Percentiles rank a stretch among this genome's conserved stretches.
phyloP scores from a whole-genome alignment of 208 protist genomes.

The Leptomonas seymouri region DNA sequence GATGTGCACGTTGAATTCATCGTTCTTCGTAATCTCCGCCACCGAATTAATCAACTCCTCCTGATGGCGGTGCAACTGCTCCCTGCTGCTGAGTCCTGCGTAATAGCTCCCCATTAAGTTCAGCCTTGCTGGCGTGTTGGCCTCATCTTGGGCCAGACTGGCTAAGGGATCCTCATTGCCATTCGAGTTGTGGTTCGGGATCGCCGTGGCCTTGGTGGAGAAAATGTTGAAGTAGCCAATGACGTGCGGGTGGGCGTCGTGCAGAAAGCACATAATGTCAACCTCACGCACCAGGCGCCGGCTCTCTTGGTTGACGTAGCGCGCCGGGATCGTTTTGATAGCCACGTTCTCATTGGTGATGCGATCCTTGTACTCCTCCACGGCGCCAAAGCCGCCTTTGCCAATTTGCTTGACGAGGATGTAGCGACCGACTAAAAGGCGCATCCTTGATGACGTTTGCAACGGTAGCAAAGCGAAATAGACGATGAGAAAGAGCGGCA shows the following conservation, averaged over 20 bases:
- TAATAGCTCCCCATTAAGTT: conserved; percentile 54
- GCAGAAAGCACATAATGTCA: conserved; percentile 96
- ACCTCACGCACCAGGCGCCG: conserved; percentile 95
- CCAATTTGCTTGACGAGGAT: conserved; percentile 66
- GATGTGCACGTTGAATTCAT: conserved; percentile 86
- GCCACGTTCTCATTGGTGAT: conserved; percentile 80
- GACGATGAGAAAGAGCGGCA: too few species aligned
- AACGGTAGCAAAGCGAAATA: neutral
- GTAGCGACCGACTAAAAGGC: conserved; percentile 77
- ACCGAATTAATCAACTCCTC: conserved; percentile 35
- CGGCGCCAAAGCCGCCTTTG: conserved; percentile 97
- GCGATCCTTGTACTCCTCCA: conserved; percentile 94
- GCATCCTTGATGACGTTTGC: conserved; percentile 10
- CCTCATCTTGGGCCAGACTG: conserved; percentile 23
- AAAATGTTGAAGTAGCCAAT: conserved; percentile 96
- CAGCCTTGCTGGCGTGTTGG: conserved; percentile 32
- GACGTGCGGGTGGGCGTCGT: conserved; percentile 93
- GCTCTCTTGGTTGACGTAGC: conserved; percentile 90
- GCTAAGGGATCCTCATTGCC: conserved; percentile 48
- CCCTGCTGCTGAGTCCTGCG: conserved; percentile 25
- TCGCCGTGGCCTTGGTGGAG: conserved; percentile 74
- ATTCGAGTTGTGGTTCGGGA: conserved; percentile 24
- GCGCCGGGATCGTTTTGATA: conserved; percentile 90
- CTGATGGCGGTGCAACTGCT: conserved; percentile 49
- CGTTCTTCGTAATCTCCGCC: conserved; percentile 26